Conservation (phyloP, 495 filamentous ascomycete genomes). For the Neurospora pannonica region DNA sequence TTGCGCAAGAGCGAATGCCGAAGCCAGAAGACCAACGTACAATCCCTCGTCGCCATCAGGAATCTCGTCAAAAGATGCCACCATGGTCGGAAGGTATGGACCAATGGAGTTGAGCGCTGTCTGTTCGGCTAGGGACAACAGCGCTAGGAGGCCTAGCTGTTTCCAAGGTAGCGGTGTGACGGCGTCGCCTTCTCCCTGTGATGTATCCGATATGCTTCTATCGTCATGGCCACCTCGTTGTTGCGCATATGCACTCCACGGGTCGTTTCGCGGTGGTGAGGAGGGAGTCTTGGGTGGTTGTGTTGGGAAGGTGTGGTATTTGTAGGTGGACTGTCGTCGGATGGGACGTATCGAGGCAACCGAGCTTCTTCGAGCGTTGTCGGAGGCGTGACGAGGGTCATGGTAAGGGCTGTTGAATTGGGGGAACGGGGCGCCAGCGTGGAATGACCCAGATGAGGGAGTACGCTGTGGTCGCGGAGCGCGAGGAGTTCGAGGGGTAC, state of each 20-base stretch:
- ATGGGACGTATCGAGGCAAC: constrained; percentile 6
- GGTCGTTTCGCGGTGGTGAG: constrained; percentile 13
- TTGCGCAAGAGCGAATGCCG: constrained; percentile 85
- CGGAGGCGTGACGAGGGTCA: constrained; percentile 3
- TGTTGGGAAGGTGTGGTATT: constrained; percentile 94
- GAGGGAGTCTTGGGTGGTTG: constrained; percentile 67
- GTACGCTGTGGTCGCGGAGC: constrained; percentile 12
- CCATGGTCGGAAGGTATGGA: constrained; percentile 94
- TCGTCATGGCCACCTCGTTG: constrained; percentile 13
- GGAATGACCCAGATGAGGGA: constrained; percentile 34
- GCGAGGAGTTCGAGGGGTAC: constrained; percentile 10
- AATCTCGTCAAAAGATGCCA: constrained; percentile 74
- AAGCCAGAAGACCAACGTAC: constrained; percentile 84
- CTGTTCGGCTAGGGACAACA: constrained; percentile 88
- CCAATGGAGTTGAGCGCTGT: constrained; percentile 93
- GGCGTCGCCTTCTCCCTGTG: constrained; percentile 15
- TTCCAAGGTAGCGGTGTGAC: constrained; percentile 67
- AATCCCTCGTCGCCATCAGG: constrained; percentile 61
- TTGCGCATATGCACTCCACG: constrained; percentile 2
- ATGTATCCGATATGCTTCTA: constrained; percentile 9
- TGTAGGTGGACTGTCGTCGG: constrained; percentile 58
- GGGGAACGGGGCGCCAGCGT: constrained; percentile 39
- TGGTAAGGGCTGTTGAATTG: constrained; percentile 15
- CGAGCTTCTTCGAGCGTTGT: constrained; percentile 6
- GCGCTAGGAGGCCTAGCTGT: constrained; percentile 75